Base-by-base conservation (phyloP, 306 rosid genomes). In the Begonia peltatifolia region DNA sequence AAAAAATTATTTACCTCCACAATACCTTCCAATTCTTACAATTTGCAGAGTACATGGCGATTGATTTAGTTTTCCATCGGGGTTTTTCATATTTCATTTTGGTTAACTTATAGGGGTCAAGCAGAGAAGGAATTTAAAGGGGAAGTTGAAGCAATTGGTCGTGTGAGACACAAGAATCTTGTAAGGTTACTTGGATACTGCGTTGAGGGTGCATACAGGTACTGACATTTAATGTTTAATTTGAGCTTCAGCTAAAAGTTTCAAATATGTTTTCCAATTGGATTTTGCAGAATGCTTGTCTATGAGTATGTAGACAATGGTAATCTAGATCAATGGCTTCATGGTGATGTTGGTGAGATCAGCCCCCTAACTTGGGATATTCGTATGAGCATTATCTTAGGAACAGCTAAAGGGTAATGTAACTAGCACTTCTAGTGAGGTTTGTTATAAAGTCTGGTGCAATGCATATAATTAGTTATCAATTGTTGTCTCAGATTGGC, bases 121-220 rank as follows among this genome's bases (percentile, higher is more conserved):
- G 99, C 99, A 53, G 99, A 86, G 78, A 92, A 68, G 71, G 99
- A 92, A 56, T 92, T 92, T 62, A 83, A 81, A 69, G 96, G 70
- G 15, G 99, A 92, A 79, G 99, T 92, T 41, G 99, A 92, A 77
- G 79, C 55, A 18, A 92, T 92, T 66, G 99, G 96, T 48, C 94
- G 99, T 7, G 99, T 92, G 56, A 76, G 96, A 55, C 99, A 92
- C 73, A 92, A 92, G 78, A 92, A 86, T 81, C 96, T 92, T 49
- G 96, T 92, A 54, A 79, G 99, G 63, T 61, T 92, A 77, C 96
- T 86, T 57, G 99, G 99, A 52, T 92, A 92, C 67, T 92, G 99
- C 70, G 99, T 83, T 67, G 99, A 86, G 73, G 99, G 99, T 59
- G 99, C 93, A 54, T 87, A 92, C 71, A 86, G 99, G 99, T 90